A percentile compares a stretch with the other conserved stretches of the same genome.
phyloP scores from a whole-genome alignment of 495 filamentous ascomycete species.

The Clohesyomyces aquaticus region DNA sequence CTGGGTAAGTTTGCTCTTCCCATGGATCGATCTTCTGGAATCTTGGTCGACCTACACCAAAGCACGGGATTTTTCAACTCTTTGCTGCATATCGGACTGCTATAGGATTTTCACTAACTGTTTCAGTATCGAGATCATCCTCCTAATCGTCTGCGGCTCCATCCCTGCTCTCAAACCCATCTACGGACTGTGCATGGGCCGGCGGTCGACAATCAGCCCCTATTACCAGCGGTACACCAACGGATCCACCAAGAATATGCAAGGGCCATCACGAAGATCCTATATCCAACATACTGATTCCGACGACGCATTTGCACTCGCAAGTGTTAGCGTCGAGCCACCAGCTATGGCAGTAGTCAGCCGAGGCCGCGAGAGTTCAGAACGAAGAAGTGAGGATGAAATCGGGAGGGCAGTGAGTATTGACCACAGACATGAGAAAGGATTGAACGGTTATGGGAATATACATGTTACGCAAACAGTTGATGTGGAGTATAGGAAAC shows the following conservation, averaged over 20 bases:
- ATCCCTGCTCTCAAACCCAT: constrained; percentile 28
- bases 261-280: neutral
- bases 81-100: no score
- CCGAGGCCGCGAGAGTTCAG: no score
- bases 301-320: constrained; percentile 1
- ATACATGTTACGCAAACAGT: constrained; percentile 18
- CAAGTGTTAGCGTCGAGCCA: neutral
- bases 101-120: neutral
- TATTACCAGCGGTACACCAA: constrained; percentile 3
- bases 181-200: constrained; percentile 27
- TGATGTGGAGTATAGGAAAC: constrained; percentile 21
- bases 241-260: neutral
- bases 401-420: constrained; percentile 7
- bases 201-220: constrained; percentile 2
- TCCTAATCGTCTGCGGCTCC: constrained; percentile 27
- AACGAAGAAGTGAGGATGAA: no score
- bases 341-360: neutral
- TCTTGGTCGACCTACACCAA: no score
- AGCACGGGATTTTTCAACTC: no score
- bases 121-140: constrained; percentile 30
- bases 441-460: neutral
- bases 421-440: constrained; percentile 8
- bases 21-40: no score
- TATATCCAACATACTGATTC: constrained; percentile 6
- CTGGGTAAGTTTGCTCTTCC: constrained; percentile 3